These are phyloP conservation scores for Ilex asprella DNA, from an alignment of 257 asterid species.

Conservation along the genomic window DNA sequence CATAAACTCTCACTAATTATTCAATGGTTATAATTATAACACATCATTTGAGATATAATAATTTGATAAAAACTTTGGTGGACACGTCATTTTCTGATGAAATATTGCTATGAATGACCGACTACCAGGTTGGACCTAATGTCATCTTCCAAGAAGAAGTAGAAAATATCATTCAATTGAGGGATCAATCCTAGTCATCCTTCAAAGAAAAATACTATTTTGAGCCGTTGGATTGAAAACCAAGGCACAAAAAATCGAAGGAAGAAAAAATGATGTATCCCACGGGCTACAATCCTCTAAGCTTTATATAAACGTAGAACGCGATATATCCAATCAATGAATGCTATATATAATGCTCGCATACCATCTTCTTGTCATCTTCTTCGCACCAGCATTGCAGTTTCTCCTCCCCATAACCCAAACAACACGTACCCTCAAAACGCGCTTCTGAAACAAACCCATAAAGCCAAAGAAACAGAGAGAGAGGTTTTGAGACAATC, in stretches of 20 bases:
- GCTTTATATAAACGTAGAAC: too few relatives aligned
- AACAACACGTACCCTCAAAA: background rate
- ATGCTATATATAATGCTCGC: background rate
- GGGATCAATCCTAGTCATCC: too few relatives aligned
- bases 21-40: too few relatives aligned
- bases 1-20: too few relatives aligned
- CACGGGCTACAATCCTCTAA: background rate
- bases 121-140: too few relatives aligned
- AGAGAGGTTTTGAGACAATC: background rate
- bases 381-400: conserved; percentile 3
- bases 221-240: conserved; percentile 5
- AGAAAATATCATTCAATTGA: too few relatives aligned
- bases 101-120: too few relatives aligned
- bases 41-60: too few relatives aligned
- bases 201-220: too few relatives aligned
- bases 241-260: background rate
- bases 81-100: too few relatives aligned
- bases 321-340: background rate
- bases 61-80: too few relatives aligned
- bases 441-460: background rate
- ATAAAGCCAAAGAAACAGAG: background rate
- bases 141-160: too few relatives aligned
- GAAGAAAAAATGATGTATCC: background rate
- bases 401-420: background rate
- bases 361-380: conserved; percentile 1